Percentiles rank a stretch among this genome's conserved stretches.
These are phyloP conservation scores for Cryphonectria nitschkei DNA, from an alignment of 2,329 filamentous ascomycete genomes.

Conservation along the genomic window DNA sequence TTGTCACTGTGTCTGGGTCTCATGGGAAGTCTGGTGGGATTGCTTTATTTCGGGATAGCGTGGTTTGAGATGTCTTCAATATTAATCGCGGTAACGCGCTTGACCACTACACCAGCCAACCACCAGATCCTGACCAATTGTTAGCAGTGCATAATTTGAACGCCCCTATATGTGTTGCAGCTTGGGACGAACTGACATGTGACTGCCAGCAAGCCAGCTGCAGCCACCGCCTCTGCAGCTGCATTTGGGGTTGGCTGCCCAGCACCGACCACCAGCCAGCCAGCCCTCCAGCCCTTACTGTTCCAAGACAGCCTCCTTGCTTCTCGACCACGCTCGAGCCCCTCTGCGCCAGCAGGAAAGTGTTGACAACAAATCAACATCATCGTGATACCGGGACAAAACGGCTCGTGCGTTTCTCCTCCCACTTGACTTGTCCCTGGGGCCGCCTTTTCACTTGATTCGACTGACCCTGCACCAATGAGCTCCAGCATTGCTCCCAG, in stretches of 20 bases:
- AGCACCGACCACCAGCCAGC: not conserved
- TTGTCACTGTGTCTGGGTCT: constrained; percentile 15
- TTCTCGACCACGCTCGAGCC: not conserved
- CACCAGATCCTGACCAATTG: constrained; percentile 8
- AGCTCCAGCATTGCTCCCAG: not conserved
- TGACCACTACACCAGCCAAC: constrained; percentile 11
- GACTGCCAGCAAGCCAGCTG: not conserved
- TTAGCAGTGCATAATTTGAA: not conserved
- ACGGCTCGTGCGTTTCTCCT: not conserved
- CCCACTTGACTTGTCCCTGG: not conserved
- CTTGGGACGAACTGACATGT: not conserved
- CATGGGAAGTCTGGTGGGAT: not conserved
- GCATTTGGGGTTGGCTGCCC: not conserved
- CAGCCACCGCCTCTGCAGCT: not conserved
- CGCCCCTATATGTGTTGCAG: not conserved
- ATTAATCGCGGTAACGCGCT: not conserved
- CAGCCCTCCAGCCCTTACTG: not conserved
- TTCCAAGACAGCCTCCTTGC: not conserved
- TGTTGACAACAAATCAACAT: not conserved
- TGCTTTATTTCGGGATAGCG: constrained; percentile 9
- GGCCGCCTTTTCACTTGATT: not conserved
- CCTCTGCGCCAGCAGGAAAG: not conserved
- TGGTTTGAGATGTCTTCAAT: constrained; percentile 10
- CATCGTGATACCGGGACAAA: not conserved
- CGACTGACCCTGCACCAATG: not conserved